These are phyloP conservation scores for Xylariomycetidae sp. DNA, from an alignment of 2,329 filamentous ascomycete species.

Conservation along the genomic window DNA sequence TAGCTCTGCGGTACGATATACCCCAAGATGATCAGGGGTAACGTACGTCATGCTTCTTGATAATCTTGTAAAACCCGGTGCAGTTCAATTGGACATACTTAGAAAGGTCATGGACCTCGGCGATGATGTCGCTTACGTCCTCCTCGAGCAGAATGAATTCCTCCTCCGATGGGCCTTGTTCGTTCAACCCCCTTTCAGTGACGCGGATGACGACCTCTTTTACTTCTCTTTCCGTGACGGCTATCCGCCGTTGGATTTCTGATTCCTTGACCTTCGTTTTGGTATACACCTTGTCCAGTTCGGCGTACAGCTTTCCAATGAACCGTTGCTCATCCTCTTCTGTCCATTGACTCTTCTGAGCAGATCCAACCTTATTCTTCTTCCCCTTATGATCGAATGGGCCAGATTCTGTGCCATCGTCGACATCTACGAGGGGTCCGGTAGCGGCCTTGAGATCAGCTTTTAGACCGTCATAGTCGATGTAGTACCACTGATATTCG, in stretches of 20 bases:
- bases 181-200: slow-evolving; percentile 54
- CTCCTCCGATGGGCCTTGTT: slow-evolving; percentile 70
- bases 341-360: slow-evolving; percentile 64
- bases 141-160: slow-evolving; percentile 93
- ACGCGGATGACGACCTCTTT: slow-evolving; percentile 73
- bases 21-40: slow-evolving; percentile 1
- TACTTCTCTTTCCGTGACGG: slow-evolving; percentile 83
- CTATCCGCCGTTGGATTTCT: slow-evolving; percentile 89
- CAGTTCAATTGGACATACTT: slow-evolving; percentile 99
- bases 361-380: slow-evolving; percentile 38
- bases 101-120: slow-evolving; percentile 94
- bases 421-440: slow-evolving; percentile 33
- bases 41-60: slow-evolving; percentile 96
- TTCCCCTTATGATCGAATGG: slow-evolving; percentile 12
- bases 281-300: slow-evolving; percentile 95
- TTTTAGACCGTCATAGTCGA: slow-evolving; percentile 94
- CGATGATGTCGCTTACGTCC: slow-evolving; percentile 94
- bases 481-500: slow-evolving; percentile 98
- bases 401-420: slow-evolving; percentile 18
- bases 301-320: slow-evolving; percentile 78
- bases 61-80: slow-evolving; percentile 98
- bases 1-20: slow-evolving; percentile 5
- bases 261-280: slow-evolving; percentile 97
- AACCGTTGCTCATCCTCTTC: slow-evolving; percentile 91
- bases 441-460: slow-evolving; percentile 73